Evolutionary conservation across 1,284 basidiomycete species (phyloP), one percentile per base, ranked within the genome.

Genomic region (Rhodofomes roseus): DNA sequence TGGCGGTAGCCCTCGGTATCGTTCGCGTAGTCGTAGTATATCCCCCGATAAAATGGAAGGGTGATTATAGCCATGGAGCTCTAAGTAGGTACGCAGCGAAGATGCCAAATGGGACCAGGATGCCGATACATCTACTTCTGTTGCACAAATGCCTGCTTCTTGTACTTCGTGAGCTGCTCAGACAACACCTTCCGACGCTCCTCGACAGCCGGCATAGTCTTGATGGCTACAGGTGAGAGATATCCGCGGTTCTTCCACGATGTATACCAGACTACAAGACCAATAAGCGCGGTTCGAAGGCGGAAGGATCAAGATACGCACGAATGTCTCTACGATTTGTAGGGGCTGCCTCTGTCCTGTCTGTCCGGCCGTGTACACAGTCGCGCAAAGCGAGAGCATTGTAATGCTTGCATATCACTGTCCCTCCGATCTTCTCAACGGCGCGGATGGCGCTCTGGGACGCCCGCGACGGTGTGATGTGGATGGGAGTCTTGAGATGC

Each of bases 401-500:
- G 78, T 98, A 96, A 74, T 95, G 98, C 68, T 93, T 89, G 77
- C 95, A 96, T 54, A 91, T 86, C 23, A 98, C 86, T 52, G 85
- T 84, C 20, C 96, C 97, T 18, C 95, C 94, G 4, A 81, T 81
- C 11, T 77, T 78, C 70, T 98, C 92, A 58, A 99, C 85, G 0
- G 94, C 92, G 54, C 84, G 74, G 56, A 98, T 95, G 1, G 96
- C 96, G 53, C 84, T 84, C 70, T 92, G 87, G 6, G 93, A 95
- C 16, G 93, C 96, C 60, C 92, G 83, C 4, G 95, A 94, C 34
- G 95, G 85, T 20, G 86, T 83, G 52, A 99, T 85, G 69, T 94
- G 86, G 27, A 99, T 81, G 4, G 92, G 82, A 4, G 88, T 81
- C 60, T 83, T 87, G 62, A 96, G 78, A 61, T 86, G 79, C 63